These are phyloP conservation scores for Hygrophoropsis aurantiaca DNA, from an alignment of 768 basidiomycete genomes.

Conservation along the genomic window DNA sequence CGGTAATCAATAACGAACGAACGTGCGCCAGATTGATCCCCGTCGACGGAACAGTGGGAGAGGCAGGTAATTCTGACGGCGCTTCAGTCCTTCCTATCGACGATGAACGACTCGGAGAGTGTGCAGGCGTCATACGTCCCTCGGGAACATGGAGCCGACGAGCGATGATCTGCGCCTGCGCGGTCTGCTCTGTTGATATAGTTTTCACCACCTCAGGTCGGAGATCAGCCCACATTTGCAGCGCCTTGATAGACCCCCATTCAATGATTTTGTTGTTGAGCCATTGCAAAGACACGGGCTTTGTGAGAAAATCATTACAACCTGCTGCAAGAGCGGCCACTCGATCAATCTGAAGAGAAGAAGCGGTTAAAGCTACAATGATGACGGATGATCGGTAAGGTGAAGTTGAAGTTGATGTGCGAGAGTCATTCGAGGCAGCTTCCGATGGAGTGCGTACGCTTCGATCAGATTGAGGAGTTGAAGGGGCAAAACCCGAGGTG, in stretches of 20 bases:
- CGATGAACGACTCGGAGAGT: slow-evolving; percentile 37
- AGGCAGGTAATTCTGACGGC: no score
- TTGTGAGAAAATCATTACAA: slow-evolving; percentile 98
- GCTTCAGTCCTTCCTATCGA: slow-evolving; percentile 27
- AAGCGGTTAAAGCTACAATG: slow-evolving; percentile 98
- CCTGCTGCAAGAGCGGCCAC: slow-evolving; percentile 97
- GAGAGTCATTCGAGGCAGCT: slow-evolving; percentile 44
- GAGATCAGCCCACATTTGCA: slow-evolving; percentile 90
- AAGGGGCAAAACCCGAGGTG: slow-evolving; percentile 64
- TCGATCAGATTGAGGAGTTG: slow-evolving; percentile 62
- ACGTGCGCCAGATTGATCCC: not conserved
- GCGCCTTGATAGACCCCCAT: slow-evolving; percentile 96
- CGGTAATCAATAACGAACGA: no score
- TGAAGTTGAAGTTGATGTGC: slow-evolving; percentile 47
- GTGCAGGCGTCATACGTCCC: slow-evolving; percentile 39
- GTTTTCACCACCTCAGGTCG: slow-evolving; percentile 57
- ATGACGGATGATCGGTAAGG: slow-evolving; percentile 94
- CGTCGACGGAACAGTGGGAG: not conserved
- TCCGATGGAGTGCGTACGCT: slow-evolving; percentile 53
- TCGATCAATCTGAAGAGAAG: slow-evolving; percentile 91
- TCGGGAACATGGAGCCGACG: slow-evolving; percentile 49
- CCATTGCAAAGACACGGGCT: slow-evolving; percentile 94
- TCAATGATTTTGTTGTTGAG: slow-evolving; percentile 98
- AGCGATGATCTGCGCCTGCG: slow-evolving; percentile 48
- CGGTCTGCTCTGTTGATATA: slow-evolving; percentile 45